These are phyloP conservation scores for Fomitopsis pinicola DNA, from an alignment of 1,284 basidiomycete species.

Conservation along the genomic window DNA sequence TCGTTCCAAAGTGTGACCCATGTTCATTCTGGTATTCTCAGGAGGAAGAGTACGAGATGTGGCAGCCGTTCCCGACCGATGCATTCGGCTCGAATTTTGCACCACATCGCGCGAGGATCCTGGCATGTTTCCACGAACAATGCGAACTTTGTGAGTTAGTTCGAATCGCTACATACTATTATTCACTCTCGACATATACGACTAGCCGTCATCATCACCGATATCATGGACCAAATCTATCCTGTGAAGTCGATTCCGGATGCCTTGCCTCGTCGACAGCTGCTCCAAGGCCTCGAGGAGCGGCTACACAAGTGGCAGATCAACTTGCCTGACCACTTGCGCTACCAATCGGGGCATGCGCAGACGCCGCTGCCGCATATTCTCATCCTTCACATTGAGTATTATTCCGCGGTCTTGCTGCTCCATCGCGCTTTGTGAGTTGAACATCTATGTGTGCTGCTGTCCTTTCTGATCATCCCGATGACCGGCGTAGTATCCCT, in stretches of 20 bases:
- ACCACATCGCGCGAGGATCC: slow-evolving; percentile 43
- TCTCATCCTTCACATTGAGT: slow-evolving; percentile 71
- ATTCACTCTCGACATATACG: background rate
- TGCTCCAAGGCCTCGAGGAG: slow-evolving; percentile 57
- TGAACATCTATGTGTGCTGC: background rate
- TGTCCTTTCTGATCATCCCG: slow-evolving; percentile 5
- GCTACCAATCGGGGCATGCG: slow-evolving; percentile 52
- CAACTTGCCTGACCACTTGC: slow-evolving; percentile 62
- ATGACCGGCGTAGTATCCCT: slow-evolving; percentile 45
- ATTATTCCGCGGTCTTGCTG: slow-evolving; percentile 74
- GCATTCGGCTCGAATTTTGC: slow-evolving; percentile 36
- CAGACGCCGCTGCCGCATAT: slow-evolving; percentile 59
- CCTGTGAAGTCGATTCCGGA: slow-evolving; percentile 52
- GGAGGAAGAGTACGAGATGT: slow-evolving; percentile 61
- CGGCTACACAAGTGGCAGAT: slow-evolving; percentile 77
- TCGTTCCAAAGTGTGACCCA: background rate
- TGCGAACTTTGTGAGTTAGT: slow-evolving; percentile 54
- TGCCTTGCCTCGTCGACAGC: slow-evolving; percentile 39
- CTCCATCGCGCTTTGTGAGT: slow-evolving; percentile 81
- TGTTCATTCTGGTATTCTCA: slow-evolving; percentile 18
- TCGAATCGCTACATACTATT: background rate
- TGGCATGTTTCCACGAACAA: slow-evolving; percentile 58
- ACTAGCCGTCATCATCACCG: slow-evolving; percentile 56
- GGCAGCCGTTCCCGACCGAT: slow-evolving; percentile 46
- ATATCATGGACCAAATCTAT: slow-evolving; percentile 71